Conservation (phyloP, 1,139 yeast species). For the Hemisphaericaspora xylanilytica region DNA sequence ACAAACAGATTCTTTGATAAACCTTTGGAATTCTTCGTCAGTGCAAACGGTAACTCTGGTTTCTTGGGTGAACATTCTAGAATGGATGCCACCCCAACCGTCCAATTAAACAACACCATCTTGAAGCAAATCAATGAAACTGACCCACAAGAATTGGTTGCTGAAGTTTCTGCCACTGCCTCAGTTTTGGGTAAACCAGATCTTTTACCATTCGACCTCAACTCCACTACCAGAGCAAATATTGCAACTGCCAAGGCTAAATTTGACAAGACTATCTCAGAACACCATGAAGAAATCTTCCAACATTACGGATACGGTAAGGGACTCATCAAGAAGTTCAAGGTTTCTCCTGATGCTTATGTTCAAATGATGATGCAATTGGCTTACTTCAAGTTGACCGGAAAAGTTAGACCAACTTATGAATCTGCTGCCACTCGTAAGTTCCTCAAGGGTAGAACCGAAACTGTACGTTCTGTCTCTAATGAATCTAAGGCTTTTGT, state of each 20-base stretch:
- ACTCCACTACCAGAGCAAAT: constrained; percentile 49
- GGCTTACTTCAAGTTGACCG: constrained; percentile 77
- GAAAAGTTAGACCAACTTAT: constrained; percentile 84
- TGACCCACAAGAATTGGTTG: constrained; percentile 33
- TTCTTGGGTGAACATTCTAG: constrained; percentile 95
- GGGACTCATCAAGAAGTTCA: constrained; percentile 63
- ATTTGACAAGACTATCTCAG: constrained; percentile 50
- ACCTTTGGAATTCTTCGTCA: constrained; percentile 80
- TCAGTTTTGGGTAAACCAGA: constrained; percentile 23
- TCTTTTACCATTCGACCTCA: constrained; percentile 43
- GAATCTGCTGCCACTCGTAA: constrained; percentile 95
- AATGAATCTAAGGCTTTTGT: constrained; percentile 71
- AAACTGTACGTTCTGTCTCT: constrained; percentile 89
- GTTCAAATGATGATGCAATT: constrained; percentile 75
- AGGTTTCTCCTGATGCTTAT: constrained; percentile 75
- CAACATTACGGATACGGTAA: constrained; percentile 75
- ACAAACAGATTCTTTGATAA: constrained; percentile 88
- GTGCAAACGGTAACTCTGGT: constrained; percentile 85
- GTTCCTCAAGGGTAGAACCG: constrained; percentile 92
- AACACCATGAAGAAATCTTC: constrained; percentile 63
- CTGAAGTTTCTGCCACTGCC: constrained; percentile 26
- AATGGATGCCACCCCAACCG: constrained; percentile 98
- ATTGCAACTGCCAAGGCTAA: constrained; percentile 56
- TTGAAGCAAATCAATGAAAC: constrained; percentile 54
- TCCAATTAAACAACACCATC: constrained; percentile 79